Percentiles rank a stretch among this genome's conserved stretches.
phyloP scores from a whole-genome alignment of 768 basidiomycete genomes.

The Tylopilus rubrobrunneus region DNA sequence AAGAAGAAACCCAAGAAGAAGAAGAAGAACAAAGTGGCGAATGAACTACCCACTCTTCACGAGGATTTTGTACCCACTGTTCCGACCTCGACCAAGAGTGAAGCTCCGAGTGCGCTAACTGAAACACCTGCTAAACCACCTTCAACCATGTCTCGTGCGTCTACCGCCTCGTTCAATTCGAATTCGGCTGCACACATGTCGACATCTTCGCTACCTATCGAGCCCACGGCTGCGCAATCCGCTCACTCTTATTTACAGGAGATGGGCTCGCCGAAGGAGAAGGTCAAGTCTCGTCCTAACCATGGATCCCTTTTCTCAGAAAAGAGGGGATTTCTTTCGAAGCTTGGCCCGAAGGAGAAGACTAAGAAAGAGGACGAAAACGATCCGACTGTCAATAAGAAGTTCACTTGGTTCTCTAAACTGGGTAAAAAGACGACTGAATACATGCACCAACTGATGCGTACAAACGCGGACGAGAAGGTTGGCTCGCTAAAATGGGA shows the following conservation, averaged over 20 bases:
- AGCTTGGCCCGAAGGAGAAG: slow-evolving; percentile 36
- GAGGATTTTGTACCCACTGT: slow-evolving; percentile 14
- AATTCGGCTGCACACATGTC: slow-evolving; percentile 30
- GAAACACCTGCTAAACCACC: slow-evolving; percentile 25
- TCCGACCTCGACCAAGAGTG: slow-evolving; percentile 18
- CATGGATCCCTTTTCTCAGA: slow-evolving; percentile 49
- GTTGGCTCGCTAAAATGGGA: slow-evolving; percentile 77
- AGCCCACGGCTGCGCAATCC: slow-evolving; percentile 59
- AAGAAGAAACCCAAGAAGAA: slow-evolving; percentile 67
- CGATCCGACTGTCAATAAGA: slow-evolving; percentile 30
- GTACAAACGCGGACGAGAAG: slow-evolving; percentile 51
- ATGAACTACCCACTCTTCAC: slow-evolving; percentile 20
- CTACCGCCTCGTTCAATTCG: slow-evolving; percentile 19
- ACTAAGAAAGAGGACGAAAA: slow-evolving; percentile 32
- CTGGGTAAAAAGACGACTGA: slow-evolving; percentile 55
- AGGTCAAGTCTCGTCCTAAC: slow-evolving; percentile 68
- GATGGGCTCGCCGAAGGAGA: slow-evolving; percentile 48
- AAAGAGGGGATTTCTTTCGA: slow-evolving; percentile 47
- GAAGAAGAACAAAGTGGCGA: slow-evolving; percentile 52
- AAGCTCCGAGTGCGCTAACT: slow-evolving; percentile 14
- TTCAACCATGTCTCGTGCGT: slow-evolving; percentile 1
- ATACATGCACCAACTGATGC: slow-evolving; percentile 64
- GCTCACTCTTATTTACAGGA: slow-evolving; percentile 66
- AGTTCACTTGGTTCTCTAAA: slow-evolving; percentile 52
- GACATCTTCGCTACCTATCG: slow-evolving; percentile 41